Evolutionary conservation across 352 stramenopile genomes (phyloP).

Genomic region (Phytopythium litorale): DNA sequence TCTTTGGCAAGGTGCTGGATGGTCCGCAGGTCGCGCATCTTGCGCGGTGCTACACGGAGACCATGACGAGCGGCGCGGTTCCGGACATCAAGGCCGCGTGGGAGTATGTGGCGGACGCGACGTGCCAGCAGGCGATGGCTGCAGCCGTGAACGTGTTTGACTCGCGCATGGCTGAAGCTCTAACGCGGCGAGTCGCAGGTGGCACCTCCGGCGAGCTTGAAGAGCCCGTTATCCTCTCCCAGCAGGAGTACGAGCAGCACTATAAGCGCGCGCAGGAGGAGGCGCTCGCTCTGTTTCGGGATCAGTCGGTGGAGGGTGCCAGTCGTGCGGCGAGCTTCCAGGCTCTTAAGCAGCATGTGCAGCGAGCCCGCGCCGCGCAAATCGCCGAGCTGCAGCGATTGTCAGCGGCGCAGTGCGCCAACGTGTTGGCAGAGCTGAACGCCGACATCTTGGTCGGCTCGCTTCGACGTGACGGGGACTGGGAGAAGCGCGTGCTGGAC

Average conservation of each 20-base stretch:
- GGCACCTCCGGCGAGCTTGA: slow-evolving; percentile 7
- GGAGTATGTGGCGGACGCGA: slow-evolving; percentile 80
- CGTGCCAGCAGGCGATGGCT: slow-evolving; percentile 55
- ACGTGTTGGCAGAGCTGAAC: slow-evolving; percentile 34
- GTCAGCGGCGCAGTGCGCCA: slow-evolving; percentile 50
- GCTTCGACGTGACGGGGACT: slow-evolving; percentile 17
- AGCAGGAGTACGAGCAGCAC: slow-evolving; percentile 67
- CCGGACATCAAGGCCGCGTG: slow-evolving; percentile 83
- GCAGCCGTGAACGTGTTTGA: slow-evolving; percentile 62
- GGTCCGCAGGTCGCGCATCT: slow-evolving; percentile 60
- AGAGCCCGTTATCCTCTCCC: slow-evolving; percentile 36
- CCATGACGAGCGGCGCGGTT: slow-evolving; percentile 72
- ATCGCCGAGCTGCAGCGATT: slow-evolving; percentile 57
- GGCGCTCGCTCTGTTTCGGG: slow-evolving; percentile 63
- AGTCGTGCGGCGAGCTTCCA: slow-evolving; percentile 62
- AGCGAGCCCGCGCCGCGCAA: slow-evolving; percentile 42
- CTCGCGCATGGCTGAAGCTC: slow-evolving; percentile 26
- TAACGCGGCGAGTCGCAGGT: not conserved
- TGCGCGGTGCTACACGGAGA: slow-evolving; percentile 63
- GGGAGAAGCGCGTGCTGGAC: slow-evolving; percentile 30
- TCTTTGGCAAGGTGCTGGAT: slow-evolving; percentile 65
- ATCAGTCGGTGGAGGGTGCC: slow-evolving; percentile 60
- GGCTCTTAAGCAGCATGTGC: slow-evolving; percentile 71
- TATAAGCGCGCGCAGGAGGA: slow-evolving; percentile 76
- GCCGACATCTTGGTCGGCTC: slow-evolving; percentile 34